Evolutionary conservation across 2,329 filamentous ascomycete genomes (phyloP).

Genomic region (Coleophoma eucalyptorum): DNA sequence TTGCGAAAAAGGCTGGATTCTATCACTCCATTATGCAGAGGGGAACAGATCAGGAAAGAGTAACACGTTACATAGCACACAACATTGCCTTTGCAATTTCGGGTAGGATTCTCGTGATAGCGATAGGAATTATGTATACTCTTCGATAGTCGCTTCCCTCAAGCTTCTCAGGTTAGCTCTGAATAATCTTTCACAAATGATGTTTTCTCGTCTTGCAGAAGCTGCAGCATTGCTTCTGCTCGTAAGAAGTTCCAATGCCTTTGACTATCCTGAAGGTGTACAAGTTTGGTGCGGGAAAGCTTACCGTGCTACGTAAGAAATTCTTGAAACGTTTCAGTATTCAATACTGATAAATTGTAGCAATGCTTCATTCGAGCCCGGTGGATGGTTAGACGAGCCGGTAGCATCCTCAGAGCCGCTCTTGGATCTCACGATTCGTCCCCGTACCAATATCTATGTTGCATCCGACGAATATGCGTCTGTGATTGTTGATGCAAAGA

Average conservation of each 20-base stretch:
- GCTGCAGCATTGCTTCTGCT: too few relatives aligned
- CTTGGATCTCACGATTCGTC: conserved; percentile 36
- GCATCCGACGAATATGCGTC: conserved; percentile 31
- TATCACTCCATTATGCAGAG: too few relatives aligned
- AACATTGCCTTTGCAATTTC: too few relatives aligned
- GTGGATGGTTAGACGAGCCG: conserved; percentile 39
- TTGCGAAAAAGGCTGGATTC: too few relatives aligned
- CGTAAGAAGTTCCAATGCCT: not conserved
- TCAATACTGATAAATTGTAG: conserved; percentile 18
- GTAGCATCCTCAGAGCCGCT: conserved; percentile 27
- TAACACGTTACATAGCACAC: too few relatives aligned
- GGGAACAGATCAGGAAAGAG: too few relatives aligned
- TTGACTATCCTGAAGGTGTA: not conserved
- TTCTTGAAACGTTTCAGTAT: not conserved
- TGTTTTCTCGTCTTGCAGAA: too few relatives aligned
- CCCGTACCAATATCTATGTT: conserved; percentile 42
- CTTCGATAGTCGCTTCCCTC: too few relatives aligned
- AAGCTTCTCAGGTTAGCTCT: too few relatives aligned
- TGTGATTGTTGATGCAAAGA: conserved; percentile 35
- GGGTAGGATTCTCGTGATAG: too few relatives aligned
- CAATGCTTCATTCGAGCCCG: conserved; percentile 42
- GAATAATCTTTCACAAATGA: too few relatives aligned
- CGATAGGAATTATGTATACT: too few relatives aligned
- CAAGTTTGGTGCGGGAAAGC: not conserved
- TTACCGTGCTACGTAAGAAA: conserved; percentile 7